Evolutionary conservation across 169 alveolate genomes (phyloP).

Genomic region (Eimeria necatrix): DNA sequence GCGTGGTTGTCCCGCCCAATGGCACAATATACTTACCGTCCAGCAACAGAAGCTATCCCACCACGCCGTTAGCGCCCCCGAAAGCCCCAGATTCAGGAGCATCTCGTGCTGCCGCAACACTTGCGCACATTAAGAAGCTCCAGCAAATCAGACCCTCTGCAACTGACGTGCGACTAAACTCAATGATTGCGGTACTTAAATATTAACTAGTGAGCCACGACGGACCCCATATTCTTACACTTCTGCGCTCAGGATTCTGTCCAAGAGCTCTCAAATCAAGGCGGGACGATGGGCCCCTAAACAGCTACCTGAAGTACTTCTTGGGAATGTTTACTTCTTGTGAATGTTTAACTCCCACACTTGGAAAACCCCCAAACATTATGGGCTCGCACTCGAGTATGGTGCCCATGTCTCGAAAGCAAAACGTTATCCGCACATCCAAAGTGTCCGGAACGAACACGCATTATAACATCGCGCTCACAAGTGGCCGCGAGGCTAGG

Average conservation of each 20-base stretch:
- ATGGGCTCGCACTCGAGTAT: constrained; percentile 53
- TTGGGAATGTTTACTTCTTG: not conserved
- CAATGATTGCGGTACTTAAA: not conserved
- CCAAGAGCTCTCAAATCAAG: constrained; percentile 58
- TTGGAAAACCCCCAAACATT: constrained; percentile 42
- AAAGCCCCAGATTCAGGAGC: constrained; percentile 36
- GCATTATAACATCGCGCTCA: constrained; percentile 63
- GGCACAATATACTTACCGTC: constrained; percentile 74
- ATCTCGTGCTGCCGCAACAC: constrained; percentile 67
- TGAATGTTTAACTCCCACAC: not conserved
- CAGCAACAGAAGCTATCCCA: not conserved
- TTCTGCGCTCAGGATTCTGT: constrained; percentile 41
- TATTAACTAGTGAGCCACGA: constrained; percentile 17
- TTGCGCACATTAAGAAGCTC: constrained; percentile 40
- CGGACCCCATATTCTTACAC: not conserved
- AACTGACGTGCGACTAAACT: constrained; percentile 21
- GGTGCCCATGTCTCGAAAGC: constrained; percentile 49
- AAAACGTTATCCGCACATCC: constrained; percentile 69
- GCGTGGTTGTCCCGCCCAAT: constrained; percentile 67
- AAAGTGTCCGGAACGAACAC: constrained; percentile 67
- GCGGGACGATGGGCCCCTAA: constrained; percentile 33
- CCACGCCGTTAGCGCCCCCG: constrained; percentile 45
- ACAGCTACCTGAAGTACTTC: not conserved
- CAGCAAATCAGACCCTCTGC: constrained; percentile 19
- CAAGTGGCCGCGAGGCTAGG: constrained; percentile 74